Base-by-base conservation (phyloP, 129 eudicot genomes). In the Calendula officinalis region DNA sequence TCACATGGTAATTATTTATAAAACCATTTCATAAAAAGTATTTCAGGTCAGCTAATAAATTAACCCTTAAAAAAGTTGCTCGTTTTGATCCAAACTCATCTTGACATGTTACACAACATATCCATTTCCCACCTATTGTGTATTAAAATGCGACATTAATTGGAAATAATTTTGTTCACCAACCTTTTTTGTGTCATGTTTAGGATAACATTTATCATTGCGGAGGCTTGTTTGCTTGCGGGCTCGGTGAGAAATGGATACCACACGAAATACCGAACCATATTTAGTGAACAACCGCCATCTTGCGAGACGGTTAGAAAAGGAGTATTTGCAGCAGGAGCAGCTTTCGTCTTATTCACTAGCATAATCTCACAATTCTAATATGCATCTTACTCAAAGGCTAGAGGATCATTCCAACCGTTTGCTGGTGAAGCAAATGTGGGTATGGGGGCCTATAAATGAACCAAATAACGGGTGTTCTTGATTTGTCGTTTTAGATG, bases 311-410 rank as follows among this genome's bases (percentile, higher is more conserved):
- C 87, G 0, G 89, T 90, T 43, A 82, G 97, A 55, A 90, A 90
- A 68, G 97, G 97, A 15, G 91, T 87, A 12, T 90, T 90, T 73
- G 97, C 95, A 48, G 97, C 95, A 0, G 95, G 97, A 14, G 97
- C 97, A 10, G 85, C 97, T 27, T 90, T 90, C 58, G 71, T 75
- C 30, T 67, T 84, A 72, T 75, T 90, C 75, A 82, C 89, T 3
- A 66, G 75, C 74, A 90, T 90, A 9, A 47, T 90, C 41, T 86
- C 97, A 13, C 81, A 90, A 56, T 81, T 86, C 61, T 90, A 90
- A 74, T 86, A 80, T 55, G 79, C 75, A 15, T 77, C 75, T 45
- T 90, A 74, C 71, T 77, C 97, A 5, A 87, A 78, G 75, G 77
- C 94, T 3, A 73, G 78, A 30, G 84, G 69, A 17, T 41, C 72